Evolutionary conservation across 2,329 filamentous ascomycete genomes (phyloP).

Genomic region (Alternaria gaisen): DNA sequence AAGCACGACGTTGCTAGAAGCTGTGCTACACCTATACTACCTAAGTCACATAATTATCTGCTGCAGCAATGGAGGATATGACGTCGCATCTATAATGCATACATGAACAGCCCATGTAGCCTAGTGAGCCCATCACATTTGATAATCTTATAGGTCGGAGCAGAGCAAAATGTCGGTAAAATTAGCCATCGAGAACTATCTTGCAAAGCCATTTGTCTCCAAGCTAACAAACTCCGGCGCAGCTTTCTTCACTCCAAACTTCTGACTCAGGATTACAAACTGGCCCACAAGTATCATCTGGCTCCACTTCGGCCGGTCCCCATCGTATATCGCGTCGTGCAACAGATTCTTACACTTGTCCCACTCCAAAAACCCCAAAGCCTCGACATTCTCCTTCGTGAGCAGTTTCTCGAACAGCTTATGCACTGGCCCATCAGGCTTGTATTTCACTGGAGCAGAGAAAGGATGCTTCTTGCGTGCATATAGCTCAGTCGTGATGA

Average conservation of each 20-base stretch:
- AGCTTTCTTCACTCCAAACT: conserved; percentile 22
- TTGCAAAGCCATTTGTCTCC: not conserved
- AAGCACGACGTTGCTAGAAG: not conserved
- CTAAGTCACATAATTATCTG: not conserved
- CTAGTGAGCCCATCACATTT: not conserved
- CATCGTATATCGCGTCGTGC: conserved; percentile 23
- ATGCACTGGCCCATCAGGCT: conserved; percentile 56
- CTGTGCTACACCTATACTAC: not conserved
- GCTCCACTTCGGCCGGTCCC: conserved; percentile 21
- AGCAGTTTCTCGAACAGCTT: conserved; percentile 40
- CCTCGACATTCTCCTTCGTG: conserved; percentile 38
- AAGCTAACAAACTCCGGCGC: conserved; percentile 4
- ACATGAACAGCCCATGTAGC: not conserved
- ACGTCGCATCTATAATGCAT: not conserved
- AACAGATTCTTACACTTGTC: conserved; percentile 20
- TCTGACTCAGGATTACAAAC: conserved; percentile 25
- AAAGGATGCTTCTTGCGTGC: conserved; percentile 60
- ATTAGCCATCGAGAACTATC: not conserved
- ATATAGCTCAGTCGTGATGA: conserved; percentile 63
- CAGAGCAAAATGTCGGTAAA: not conserved
- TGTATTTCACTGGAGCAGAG: conserved; percentile 56
- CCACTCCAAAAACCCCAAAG: conserved; percentile 35
- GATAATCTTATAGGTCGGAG: not conserved
- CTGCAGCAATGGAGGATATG: not conserved
- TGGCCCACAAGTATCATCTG: conserved; percentile 30